Evolutionary conservation across 2,329 filamentous ascomycete species (phyloP).

Genomic region (Rhinocladiella similis): DNA sequence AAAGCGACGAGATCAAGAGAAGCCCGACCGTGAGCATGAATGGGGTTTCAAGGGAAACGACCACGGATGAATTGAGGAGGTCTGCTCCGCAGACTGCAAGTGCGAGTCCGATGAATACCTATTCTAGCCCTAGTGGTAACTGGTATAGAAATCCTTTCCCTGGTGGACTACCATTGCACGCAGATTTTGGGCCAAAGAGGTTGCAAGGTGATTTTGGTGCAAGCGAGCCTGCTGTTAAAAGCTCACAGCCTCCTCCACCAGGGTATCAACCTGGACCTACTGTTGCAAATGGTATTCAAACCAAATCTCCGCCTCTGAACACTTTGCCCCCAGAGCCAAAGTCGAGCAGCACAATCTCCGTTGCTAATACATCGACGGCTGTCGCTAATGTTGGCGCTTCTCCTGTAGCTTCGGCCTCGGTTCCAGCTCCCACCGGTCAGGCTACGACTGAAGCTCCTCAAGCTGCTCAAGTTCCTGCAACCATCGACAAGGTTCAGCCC

Average conservation of each 20-base stretch:
- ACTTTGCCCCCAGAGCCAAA: background rate
- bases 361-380: background rate
- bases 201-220: slow-evolving; percentile 23
- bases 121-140: slow-evolving; percentile 5
- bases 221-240: background rate
- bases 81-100: slow-evolving; percentile 1
- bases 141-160: slow-evolving; percentile 6
- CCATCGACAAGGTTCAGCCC: slow-evolving; percentile 9
- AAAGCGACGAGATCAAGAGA: slow-evolving; percentile 11
- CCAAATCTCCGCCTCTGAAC: background rate
- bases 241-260: background rate
- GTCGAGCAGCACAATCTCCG: background rate
- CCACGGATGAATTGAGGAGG: slow-evolving; percentile 3
- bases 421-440: background rate
- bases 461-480: background rate
- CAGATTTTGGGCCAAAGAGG: slow-evolving; percentile 20
- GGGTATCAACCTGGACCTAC: background rate
- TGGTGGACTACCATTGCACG: background rate
- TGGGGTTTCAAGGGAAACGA: slow-evolving; percentile 4
- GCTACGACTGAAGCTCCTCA: background rate
- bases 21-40: slow-evolving; percentile 15
- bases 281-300: background rate
- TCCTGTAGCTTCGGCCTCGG: background rate
- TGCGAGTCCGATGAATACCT: slow-evolving; percentile 3
- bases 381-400: background rate